Evolutionary conservation across 495 filamentous ascomycete species (phyloP), one percentile per base, ranked within the genome.

Genomic region (Xylaria nigripes): DNA sequence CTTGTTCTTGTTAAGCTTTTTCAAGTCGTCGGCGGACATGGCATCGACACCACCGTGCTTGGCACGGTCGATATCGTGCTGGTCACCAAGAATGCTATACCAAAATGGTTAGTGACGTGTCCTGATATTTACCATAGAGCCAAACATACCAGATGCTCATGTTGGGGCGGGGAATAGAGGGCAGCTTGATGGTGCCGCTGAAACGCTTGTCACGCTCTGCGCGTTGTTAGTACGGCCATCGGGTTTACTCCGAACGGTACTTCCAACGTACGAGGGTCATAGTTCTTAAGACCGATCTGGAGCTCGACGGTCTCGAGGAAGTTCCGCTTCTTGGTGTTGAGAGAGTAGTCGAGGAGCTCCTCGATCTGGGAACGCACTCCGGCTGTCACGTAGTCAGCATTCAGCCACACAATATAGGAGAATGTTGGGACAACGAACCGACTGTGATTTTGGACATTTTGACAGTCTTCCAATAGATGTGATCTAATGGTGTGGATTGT

Each of bases 1-100:
- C 86, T 98, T 98, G 87, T 98, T 98, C 87, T 97, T 98, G 85
- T 98, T 98, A 61, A 98, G 87, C 86, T 98, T 98, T 87, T 97
- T 97, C 74, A 98, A 77, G 75, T 98, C 93, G 66, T 98, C 93
- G 58, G 87, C 76, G 69, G 87, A 93, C 91, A 97, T 97, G 75
- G 91, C 90, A 64, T 98, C 93, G 61, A 96, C 81, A 67, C 88
- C 89, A 66, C 89, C 87, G 78, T 98, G 93, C 84, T 98, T 98
- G 58, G 93, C 91, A 78, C 93, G 89, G 72, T 98, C 93, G 68
- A 98, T 95, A 84, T 98, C 93, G 81, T 96, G 90, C 82, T 98
- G 93, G 82, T 98, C 93, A 84, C 93, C 93, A 62, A 98, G 83
- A 70, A 98, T 85, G 81, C 63, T 65, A 45, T 45, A 48, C 52